Percentiles rank a stretch among this genome's conserved stretches.
Evolutionary conservation across 805 yeast genomes (phyloP).

Genomic region (Suhomyces faveliae): DNA sequence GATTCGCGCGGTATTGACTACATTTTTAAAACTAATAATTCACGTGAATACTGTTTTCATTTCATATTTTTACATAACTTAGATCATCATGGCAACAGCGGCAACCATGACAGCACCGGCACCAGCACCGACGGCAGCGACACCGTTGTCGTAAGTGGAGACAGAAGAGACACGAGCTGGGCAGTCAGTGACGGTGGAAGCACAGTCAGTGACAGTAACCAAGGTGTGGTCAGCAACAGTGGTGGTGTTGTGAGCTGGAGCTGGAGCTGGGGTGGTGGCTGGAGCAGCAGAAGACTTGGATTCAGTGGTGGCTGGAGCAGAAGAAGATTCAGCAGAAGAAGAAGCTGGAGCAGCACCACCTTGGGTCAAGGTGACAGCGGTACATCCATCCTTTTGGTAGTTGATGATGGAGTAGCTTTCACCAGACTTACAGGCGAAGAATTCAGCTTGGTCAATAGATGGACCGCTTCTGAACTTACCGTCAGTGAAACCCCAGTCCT

Average conservation of each 20-base stretch:
- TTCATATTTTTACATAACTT: conserved; percentile 2
- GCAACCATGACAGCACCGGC: conserved; percentile 15
- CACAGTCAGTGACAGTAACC: conserved; percentile 27
- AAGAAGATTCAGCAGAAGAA: conserved; percentile 13
- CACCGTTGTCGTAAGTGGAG: conserved; percentile 21
- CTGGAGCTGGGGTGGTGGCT: conserved; percentile 21
- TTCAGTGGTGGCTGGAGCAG: conserved; percentile 7
- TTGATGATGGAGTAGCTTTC: conserved; percentile 13
- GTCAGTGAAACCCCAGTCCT: conserved; percentile 26
- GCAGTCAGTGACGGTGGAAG: conserved; percentile 22
- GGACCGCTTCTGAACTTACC: conserved; percentile 25
- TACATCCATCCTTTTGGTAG: conserved; percentile 18
- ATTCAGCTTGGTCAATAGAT: conserved; percentile 14
- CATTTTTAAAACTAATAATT: too few species aligned
- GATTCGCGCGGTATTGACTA: too few species aligned
- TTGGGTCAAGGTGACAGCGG: conserved; percentile 19
- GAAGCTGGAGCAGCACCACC: conserved; percentile 23
- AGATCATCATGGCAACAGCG: conserved; percentile 14
- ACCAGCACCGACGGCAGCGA: conserved; percentile 14
- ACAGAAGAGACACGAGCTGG: conserved; percentile 26
- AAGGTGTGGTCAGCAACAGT: conserved; percentile 23
- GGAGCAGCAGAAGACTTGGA: conserved; percentile 11
- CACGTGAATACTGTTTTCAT: too few species aligned
- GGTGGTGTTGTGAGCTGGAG: conserved; percentile 15
- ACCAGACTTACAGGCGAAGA: conserved; percentile 26